phyloP scores from a whole-genome alignment of 768 basidiomycete genomes.

The Boletus sp. region DNA sequence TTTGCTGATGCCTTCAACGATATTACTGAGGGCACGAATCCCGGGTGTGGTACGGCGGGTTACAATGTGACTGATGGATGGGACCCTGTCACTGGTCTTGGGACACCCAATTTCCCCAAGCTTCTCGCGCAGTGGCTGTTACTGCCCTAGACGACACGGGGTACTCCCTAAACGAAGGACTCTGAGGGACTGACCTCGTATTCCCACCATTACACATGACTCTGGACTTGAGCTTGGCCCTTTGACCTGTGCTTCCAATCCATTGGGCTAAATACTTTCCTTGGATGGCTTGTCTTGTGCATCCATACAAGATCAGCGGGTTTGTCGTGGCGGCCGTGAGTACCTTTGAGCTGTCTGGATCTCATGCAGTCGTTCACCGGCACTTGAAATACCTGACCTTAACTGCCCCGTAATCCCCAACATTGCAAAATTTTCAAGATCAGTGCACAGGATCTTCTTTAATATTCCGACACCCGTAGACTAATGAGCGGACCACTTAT shows the following conservation, averaged over 20 bases:
- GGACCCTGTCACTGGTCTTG: conserved; percentile 49
- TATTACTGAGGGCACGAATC: conserved; percentile 44
- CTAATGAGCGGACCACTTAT: too few species aligned
- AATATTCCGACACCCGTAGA: too few species aligned
- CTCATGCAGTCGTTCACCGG: too few species aligned
- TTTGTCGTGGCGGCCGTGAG: too few species aligned
- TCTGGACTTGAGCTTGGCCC: not conserved
- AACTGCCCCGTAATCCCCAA: too few species aligned
- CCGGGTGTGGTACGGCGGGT: conserved; percentile 42
- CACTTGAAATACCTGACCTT: too few species aligned
- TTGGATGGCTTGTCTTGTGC: not conserved
- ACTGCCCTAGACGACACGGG: conserved; percentile 5
- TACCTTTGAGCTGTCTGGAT: too few species aligned
- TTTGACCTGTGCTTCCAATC: not conserved
- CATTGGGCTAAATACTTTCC: too few species aligned
- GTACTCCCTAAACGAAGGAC: too few species aligned
- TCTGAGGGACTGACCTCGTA: not conserved
- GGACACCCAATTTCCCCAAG: conserved; percentile 42
- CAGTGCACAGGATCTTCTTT: too few species aligned
- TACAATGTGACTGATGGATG: conserved; percentile 35
- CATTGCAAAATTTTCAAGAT: too few species aligned
- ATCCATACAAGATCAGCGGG: not conserved
- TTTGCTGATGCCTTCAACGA: conserved; percentile 32
- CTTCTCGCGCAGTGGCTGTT: conserved; percentile 38
- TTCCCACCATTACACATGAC: not conserved